A percentile compares a stretch with the other conserved stretches of the same genome.
phyloP scores from a whole-genome alignment of 495 filamentous ascomycete genomes.

The Hypoxylon fuscum region DNA sequence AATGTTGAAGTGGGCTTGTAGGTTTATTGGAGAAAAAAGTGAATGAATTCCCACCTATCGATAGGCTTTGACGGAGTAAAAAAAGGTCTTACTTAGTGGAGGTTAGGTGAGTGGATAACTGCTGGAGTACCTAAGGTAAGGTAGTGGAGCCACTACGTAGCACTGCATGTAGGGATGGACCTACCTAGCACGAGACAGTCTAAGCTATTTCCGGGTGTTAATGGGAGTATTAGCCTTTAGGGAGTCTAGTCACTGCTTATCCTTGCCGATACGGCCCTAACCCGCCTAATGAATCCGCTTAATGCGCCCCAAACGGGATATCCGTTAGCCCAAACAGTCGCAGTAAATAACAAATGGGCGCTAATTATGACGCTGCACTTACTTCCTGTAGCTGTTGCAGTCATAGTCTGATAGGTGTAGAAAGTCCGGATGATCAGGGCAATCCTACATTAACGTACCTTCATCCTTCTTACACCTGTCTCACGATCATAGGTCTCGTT shows the following conservation, averaged over 20 bases:
- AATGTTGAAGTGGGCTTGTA: background rate
- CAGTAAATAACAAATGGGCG: slow-evolving; percentile 14
- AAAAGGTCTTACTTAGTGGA: background rate
- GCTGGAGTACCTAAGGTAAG: background rate
- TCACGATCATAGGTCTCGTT: slow-evolving; percentile 33
- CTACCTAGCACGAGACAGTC: background rate
- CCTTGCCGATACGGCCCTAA: slow-evolving; percentile 28
- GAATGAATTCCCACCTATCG: slow-evolving; percentile 6
- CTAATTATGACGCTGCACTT: slow-evolving; percentile 40
- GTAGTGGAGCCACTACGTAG: background rate
- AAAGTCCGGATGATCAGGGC: slow-evolving; percentile 33
- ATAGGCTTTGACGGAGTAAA: slow-evolving; percentile 9
- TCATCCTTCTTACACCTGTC: slow-evolving; percentile 26
- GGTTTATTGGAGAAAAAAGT: background rate
- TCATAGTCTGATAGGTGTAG: slow-evolving; percentile 33
- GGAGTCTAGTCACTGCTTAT: slow-evolving; percentile 11
- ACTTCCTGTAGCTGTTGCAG: slow-evolving; percentile 16
- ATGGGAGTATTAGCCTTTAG: no score
- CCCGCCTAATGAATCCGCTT: no score
- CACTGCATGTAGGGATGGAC: slow-evolving; percentile 2
- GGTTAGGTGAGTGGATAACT: background rate
- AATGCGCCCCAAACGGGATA: slow-evolving; percentile 14
- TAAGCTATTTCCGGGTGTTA: slow-evolving; percentile 20
- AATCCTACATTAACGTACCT: slow-evolving; percentile 17
- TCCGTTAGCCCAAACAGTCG: slow-evolving; percentile 20